Percentiles rank a stretch among this genome's conserved stretches.
These are phyloP conservation scores for Carex sylvatica DNA, from an alignment of 202 grass and related monocot species.

Conservation along the genomic window DNA sequence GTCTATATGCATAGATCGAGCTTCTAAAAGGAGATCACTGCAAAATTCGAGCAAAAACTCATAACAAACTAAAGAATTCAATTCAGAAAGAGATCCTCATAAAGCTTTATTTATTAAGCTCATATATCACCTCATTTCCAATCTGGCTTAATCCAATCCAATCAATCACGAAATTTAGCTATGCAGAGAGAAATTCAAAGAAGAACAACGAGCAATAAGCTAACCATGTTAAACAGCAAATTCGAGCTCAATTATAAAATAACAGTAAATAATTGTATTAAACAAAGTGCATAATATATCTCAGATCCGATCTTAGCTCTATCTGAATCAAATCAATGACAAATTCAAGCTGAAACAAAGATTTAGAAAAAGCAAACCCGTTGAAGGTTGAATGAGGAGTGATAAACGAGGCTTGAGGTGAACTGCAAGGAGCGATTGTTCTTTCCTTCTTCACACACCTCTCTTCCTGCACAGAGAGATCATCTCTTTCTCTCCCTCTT, in stretches of 20 bases:
- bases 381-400: conserved; percentile 48
- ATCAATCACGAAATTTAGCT: conserved; percentile 1
- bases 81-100: not conserved
- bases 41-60: not conserved
- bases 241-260: not conserved
- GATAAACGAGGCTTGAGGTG: conserved; percentile 40
- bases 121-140: conserved; percentile 1
- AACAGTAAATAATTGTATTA: conserved; percentile 2
- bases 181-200: not conserved
- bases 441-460: conserved; percentile 22
- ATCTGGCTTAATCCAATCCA: not conserved
- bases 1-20: not conserved
- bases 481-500: conserved; percentile 3
- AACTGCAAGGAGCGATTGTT: conserved; percentile 34
- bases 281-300: conserved; percentile 1
- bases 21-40: not conserved
- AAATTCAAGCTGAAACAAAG: not conserved
- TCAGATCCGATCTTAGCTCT: conserved; percentile 15
- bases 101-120: not conserved
- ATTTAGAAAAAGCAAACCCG: conserved; percentile 39
- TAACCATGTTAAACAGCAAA: not conserved
- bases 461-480: not conserved
- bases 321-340: not conserved
- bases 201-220: not conserved
- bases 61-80: not conserved